Conservation (phyloP, 805 yeast species). For the Metschnikowia corniflorae region DNA sequence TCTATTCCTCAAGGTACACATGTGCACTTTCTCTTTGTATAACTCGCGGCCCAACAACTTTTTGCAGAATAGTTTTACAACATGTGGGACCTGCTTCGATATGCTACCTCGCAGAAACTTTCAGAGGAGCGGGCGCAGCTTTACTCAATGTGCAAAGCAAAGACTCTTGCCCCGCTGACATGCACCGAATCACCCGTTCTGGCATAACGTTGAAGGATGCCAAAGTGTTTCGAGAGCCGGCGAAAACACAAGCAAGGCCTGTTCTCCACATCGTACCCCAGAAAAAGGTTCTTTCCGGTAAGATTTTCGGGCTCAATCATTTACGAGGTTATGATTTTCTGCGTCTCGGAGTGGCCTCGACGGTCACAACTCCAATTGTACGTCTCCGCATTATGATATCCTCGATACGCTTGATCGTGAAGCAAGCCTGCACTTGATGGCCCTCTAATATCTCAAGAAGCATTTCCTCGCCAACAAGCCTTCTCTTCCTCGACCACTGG, state of each 20-base stretch:
- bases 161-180: constrained; percentile 60
- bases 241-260: constrained; percentile 52
- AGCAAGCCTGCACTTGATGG: constrained; percentile 47
- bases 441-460: constrained; percentile 47
- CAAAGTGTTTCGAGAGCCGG: constrained; percentile 52
- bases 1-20: constrained; percentile 27
- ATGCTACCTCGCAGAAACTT: constrained; percentile 41
- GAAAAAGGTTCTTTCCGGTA: constrained; percentile 51
- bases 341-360: constrained; percentile 26
- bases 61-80: constrained; percentile 21
- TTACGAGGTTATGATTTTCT: constrained; percentile 37
- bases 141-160: constrained; percentile 56
- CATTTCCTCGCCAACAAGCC: constrained; percentile 52
- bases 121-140: constrained; percentile 38
- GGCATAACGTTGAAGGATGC: constrained; percentile 55
- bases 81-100: constrained; percentile 29
- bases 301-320: constrained; percentile 45
- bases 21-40: constrained; percentile 25
- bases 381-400: constrained; percentile 55
- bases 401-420: constrained; percentile 43
- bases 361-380: constrained; percentile 43
- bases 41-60: constrained; percentile 20
- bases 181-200: constrained; percentile 48
- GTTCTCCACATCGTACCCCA: constrained; percentile 53
- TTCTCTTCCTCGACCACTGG: constrained; percentile 32